Conservation (phyloP, 495 filamentous ascomycete species). For the Bombardia bombarda region DNA sequence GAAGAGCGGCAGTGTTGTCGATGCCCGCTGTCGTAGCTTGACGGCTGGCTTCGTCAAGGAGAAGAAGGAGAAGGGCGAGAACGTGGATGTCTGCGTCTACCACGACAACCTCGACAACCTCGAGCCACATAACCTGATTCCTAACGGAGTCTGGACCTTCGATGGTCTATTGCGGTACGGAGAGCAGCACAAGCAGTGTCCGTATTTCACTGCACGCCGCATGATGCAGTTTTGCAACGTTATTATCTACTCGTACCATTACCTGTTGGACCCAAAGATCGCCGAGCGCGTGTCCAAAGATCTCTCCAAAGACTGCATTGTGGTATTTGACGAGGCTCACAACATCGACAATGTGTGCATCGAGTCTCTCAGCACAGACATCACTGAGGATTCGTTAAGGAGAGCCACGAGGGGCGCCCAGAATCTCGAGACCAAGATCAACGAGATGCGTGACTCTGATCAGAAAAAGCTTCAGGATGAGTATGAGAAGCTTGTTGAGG, state of each 20-base stretch:
- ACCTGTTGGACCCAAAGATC: constrained; percentile 96
- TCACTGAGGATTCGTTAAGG: constrained; percentile 87
- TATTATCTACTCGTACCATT: constrained; percentile 99
- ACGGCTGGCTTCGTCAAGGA: constrained; percentile 96
- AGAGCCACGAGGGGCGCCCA: constrained; percentile 82
- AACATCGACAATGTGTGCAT: constrained; percentile 99
- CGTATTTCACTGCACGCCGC: constrained; percentile 88
- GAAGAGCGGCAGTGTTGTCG: constrained; percentile 88
- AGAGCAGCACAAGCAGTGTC: constrained; percentile 92
- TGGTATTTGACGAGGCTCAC: constrained; percentile 98
- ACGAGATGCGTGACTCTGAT: constrained; percentile 87
- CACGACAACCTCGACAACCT: constrained; percentile 96
- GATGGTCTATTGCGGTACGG: constrained; percentile 81
- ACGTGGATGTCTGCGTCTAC: constrained; percentile 89
- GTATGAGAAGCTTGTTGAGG: constrained; percentile 93
- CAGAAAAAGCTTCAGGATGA: constrained; percentile 89
- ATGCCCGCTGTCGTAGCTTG: constrained; percentile 88
- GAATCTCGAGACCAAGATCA: constrained; percentile 83
- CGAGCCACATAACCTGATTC: constrained; percentile 88
- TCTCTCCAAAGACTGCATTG: constrained; percentile 94
- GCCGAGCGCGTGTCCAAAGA: constrained; percentile 94
- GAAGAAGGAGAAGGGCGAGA: constrained; percentile 89
- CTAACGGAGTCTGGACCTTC: constrained; percentile 92
- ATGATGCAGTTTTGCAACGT: constrained; percentile 99
- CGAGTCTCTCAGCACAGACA: constrained; percentile 90